Evolutionary conservation across 2,329 filamentous ascomycete species (phyloP).

Genomic region (Cryphonectria carpinicola): DNA sequence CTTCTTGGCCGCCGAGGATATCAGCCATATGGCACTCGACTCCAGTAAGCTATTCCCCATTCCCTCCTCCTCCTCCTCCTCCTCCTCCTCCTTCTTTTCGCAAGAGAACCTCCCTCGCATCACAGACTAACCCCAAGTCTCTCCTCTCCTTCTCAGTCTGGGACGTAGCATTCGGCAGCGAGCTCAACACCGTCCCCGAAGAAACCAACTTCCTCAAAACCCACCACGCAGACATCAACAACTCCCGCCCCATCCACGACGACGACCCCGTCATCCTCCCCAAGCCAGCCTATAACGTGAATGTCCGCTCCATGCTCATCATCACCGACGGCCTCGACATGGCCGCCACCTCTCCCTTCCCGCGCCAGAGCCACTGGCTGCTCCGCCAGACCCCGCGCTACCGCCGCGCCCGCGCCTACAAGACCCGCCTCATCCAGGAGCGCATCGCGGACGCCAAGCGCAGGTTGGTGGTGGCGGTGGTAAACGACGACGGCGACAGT

Average conservation of each 20-base stretch:
- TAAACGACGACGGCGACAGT: neutral
- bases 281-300: conserved; percentile 14
- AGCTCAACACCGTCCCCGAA: conserved; percentile 5
- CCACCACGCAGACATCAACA: neutral
- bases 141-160: conserved; percentile 3
- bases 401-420: conserved; percentile 21
- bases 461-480: conserved; percentile 2
- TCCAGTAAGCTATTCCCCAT: conserved; percentile 7
- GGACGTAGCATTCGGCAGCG: conserved; percentile 21
- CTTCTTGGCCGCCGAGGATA: conserved; percentile 12
- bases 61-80: neutral
- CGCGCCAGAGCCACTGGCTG: conserved; percentile 13
- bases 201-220: conserved; percentile 11
- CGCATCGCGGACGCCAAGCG: conserved; percentile 22
- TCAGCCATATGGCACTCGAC: conserved; percentile 25
- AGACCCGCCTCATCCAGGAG: conserved; percentile 18
- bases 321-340: conserved; percentile 15
- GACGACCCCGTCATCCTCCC: conserved; percentile 12
- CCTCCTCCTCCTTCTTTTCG: neutral
- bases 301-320: conserved; percentile 16
- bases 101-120: neutral
- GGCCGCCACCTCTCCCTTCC: conserved; percentile 19
- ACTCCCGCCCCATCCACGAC: neutral
- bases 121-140: neutral
- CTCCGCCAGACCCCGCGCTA: conserved; percentile 8